A percentile compares a stretch with the other conserved stretches of the same genome.
phyloP scores from a whole-genome alignment of 306 rosid genomes.

The Cucumis melo region DNA sequence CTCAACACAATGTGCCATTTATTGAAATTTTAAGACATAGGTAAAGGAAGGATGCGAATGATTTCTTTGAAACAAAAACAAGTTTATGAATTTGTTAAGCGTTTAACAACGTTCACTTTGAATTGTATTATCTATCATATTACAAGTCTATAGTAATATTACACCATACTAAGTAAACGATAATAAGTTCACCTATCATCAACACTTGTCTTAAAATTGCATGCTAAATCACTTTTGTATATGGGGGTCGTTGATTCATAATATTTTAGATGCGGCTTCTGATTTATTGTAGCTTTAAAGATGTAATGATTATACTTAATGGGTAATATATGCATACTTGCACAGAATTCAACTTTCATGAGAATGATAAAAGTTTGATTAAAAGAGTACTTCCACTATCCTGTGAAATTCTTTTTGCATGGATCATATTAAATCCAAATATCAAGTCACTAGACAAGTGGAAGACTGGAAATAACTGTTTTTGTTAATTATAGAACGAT shows the following conservation, averaged over 20 bases:
- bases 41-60: not conserved
- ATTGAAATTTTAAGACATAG: not conserved
- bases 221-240: not conserved
- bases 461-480: not conserved
- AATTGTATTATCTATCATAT: not conserved
- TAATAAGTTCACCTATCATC: not conserved
- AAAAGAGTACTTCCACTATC: not conserved
- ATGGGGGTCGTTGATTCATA: not conserved
- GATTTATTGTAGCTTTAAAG: not conserved
- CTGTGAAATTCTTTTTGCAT: not conserved
- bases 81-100: not conserved
- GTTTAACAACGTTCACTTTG: not conserved
- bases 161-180: not conserved
- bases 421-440: not conserved
- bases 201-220: not conserved
- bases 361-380: not conserved
- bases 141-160: not conserved
- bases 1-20: not conserved
- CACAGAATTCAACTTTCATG: not conserved
- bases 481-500: slow-evolving; percentile 58
- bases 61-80: not conserved
- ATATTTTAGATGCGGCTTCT: not conserved
- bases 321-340: not conserved
- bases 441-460: not conserved
- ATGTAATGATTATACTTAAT: not conserved